Percentiles rank a stretch among this genome's conserved stretches.
Conservation (phyloP, 2,329 filamentous ascomycete genomes). For the Fusarium acutatum region DNA sequence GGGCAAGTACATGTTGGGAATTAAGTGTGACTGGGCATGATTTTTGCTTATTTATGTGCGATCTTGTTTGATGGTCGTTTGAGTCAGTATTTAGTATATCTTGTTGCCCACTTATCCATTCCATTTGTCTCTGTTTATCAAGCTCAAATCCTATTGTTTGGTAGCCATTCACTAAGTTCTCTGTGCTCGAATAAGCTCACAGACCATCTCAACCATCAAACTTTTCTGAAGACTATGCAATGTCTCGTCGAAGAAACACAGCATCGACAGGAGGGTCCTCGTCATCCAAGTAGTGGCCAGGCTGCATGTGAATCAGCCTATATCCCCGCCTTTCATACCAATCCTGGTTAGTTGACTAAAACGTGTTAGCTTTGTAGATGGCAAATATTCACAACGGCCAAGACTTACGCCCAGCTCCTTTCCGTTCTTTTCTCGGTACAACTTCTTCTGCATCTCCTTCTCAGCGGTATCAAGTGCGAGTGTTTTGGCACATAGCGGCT, state of each 20-base stretch:
- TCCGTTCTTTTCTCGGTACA: background rate
- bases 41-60: no score
- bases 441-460: conserved; percentile 29
- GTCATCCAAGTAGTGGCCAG: background rate
- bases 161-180: background rate
- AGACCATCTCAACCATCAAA: background rate
- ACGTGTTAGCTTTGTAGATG: background rate
- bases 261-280: conserved; percentile 6
- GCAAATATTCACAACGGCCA: accelerated
- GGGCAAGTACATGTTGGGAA: background rate
- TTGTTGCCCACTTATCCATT: accelerated
- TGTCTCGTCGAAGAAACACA: conserved; percentile 17
- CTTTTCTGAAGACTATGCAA: background rate
- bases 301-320: conserved; percentile 29
- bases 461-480: conserved; percentile 42
- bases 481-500: conserved; percentile 37
- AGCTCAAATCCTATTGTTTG: background rate
- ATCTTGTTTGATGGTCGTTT: background rate
- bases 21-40: background rate
- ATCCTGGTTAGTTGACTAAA: conserved; percentile 40
- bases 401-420: conserved; percentile 9
- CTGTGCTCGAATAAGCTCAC: background rate
- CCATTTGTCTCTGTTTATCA: background rate
- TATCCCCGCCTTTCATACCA: conserved; percentile 45
- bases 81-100: background rate